Percentiles rank a stretch among this genome's conserved stretches.
Evolutionary conservation across 345 rosid species (phyloP).

Genomic region (Lepidium sativum): DNA sequence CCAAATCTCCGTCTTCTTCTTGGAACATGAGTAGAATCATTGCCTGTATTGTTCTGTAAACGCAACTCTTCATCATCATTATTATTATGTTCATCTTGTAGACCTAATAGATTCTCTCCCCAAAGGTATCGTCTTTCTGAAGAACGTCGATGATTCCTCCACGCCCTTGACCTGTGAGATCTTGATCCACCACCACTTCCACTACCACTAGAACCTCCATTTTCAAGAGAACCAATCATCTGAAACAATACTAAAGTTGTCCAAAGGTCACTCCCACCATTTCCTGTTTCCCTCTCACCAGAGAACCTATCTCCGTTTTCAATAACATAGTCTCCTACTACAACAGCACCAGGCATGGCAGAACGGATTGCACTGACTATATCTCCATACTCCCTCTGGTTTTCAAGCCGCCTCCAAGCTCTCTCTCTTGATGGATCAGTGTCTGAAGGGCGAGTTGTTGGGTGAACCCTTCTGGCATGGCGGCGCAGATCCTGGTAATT

Average conservation of each 20-base stretch:
- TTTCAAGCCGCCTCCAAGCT: conserved; percentile 83
- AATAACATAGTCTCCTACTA: conserved; percentile 91
- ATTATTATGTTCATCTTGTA: conserved; percentile 55
- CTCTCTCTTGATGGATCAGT: conserved; percentile 78
- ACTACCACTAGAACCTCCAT: conserved; percentile 32
- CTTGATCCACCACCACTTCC: conserved; percentile 45
- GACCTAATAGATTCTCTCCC: conserved; percentile 85
- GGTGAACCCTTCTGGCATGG: conserved; percentile 83
- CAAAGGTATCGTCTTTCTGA: conserved; percentile 73
- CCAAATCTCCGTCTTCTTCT: conserved; percentile 66
- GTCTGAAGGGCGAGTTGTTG: conserved; percentile 62
- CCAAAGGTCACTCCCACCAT: conserved; percentile 46
- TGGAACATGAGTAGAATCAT: conserved; percentile 47
- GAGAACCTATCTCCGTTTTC: conserved; percentile 73
- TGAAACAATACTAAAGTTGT: conserved; percentile 69
- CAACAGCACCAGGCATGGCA: conserved; percentile 88
- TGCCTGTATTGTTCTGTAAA: conserved; percentile 40
- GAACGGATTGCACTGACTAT: conserved; percentile 80
- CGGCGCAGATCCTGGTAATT: conserved; percentile 78
- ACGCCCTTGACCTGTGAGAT: conserved; percentile 53
- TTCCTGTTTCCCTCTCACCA: conserved; percentile 44
- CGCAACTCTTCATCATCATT: conserved; percentile 41
- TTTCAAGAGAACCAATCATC: conserved; percentile 68
- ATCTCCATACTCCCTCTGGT: conserved; percentile 71
- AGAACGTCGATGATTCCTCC: conserved; percentile 66